Conservation (phyloP, 2,329 filamentous ascomycete species). For the Paradendryphiella salina region DNA sequence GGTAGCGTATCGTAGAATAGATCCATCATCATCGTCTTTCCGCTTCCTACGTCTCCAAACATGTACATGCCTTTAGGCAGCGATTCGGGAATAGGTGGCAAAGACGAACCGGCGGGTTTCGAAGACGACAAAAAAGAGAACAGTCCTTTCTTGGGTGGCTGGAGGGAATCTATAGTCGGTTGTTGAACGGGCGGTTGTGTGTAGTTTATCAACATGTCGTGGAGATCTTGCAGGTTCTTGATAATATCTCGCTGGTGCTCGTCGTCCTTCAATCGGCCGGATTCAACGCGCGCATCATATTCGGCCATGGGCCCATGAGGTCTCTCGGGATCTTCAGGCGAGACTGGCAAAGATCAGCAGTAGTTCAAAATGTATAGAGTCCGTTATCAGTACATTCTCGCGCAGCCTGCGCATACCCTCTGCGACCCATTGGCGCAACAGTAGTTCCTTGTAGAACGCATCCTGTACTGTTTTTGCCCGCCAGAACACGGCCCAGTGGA, state of each 20-base stretch:
- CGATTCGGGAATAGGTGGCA: constrained; percentile 64
- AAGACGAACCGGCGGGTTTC: constrained; percentile 45
- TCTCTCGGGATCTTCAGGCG: constrained; percentile 14
- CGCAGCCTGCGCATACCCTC: constrained; percentile 38
- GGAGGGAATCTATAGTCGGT: constrained; percentile 72
- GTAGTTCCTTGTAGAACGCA: constrained; percentile 8
- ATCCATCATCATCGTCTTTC: constrained; percentile 99
- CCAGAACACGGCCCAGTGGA: constrained; percentile 8
- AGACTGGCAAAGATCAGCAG: constrained; percentile 20
- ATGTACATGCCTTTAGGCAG: constrained; percentile 90
- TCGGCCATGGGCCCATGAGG: constrained; percentile 74
- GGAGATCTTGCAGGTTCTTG: constrained; percentile 82
- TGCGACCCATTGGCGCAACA: constrained; percentile 15
- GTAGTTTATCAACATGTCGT: constrained; percentile 79
- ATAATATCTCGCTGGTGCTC: constrained; percentile 91
- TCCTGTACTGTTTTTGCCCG: constrained; percentile 4
- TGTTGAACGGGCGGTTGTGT: constrained; percentile 72
- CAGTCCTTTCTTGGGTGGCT: constrained; percentile 58
- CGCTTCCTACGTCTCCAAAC: constrained; percentile 93
- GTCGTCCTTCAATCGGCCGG: constrained; percentile 78
- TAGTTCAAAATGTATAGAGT: neutral
- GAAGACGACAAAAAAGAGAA: constrained; percentile 64
- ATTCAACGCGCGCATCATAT: constrained; percentile 79
- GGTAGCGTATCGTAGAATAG: constrained; percentile 94
- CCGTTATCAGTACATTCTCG: constrained; percentile 25